These are phyloP conservation scores for Fusarium cicatricum DNA, from an alignment of 2,329 filamentous ascomycete species.

Conservation along the genomic window DNA sequence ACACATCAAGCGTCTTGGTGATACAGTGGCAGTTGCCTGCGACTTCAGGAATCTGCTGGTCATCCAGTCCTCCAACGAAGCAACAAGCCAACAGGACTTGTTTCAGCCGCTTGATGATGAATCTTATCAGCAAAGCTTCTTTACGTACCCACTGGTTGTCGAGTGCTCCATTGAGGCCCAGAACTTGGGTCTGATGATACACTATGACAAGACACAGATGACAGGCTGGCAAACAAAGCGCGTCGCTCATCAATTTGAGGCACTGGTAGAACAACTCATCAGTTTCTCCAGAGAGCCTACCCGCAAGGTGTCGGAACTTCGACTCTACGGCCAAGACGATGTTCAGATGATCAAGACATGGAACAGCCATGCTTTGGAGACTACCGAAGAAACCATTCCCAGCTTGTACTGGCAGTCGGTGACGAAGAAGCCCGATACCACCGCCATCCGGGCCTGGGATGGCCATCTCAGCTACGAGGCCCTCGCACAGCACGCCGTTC, in stretches of 20 bases:
- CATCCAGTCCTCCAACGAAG: conserved; percentile 33
- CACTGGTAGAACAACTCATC: conserved; percentile 25
- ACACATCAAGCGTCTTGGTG: conserved; percentile 37
- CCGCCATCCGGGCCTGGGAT: conserved; percentile 31
- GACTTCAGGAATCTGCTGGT: conserved; percentile 44
- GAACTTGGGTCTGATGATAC: conserved; percentile 10
- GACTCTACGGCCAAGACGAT: conserved; percentile 15
- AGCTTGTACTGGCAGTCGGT: conserved; percentile 16
- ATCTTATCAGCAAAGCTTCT: conserved; percentile 17
- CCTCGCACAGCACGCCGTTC: conserved; percentile 7
- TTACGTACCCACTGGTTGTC: conserved; percentile 38
- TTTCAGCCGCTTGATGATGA: conserved; percentile 17
- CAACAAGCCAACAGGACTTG: background rate
- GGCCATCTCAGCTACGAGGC: conserved; percentile 27
- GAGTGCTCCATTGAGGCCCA: conserved; percentile 28
- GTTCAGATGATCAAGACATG: conserved; percentile 21
- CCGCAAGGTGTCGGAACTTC: conserved; percentile 21
- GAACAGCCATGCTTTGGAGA: background rate
- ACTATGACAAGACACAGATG: conserved; percentile 20
- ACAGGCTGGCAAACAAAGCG: conserved; percentile 20
- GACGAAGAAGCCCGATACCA: background rate
- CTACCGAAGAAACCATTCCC: background rate
- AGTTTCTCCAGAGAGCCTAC: background rate
- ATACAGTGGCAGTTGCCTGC: conserved; percentile 23
- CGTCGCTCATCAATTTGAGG: conserved; percentile 28